A percentile compares a stretch with the other conserved stretches of the same genome.
phyloP scores from a whole-genome alignment of 2,329 filamentous ascomycete species.

The Nemania sp. region DNA sequence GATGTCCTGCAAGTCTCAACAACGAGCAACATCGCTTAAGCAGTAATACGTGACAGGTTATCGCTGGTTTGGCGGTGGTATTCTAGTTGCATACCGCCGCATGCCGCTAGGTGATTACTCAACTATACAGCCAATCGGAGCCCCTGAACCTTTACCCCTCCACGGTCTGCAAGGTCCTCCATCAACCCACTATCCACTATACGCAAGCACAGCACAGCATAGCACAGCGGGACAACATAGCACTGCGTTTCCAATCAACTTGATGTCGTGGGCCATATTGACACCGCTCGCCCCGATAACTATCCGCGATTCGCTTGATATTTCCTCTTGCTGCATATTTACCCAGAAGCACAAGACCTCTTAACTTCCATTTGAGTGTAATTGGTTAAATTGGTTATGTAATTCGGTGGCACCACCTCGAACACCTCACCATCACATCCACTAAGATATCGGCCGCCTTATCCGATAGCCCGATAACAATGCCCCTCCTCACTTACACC shows the following conservation, averaged over 20 bases:
- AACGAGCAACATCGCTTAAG: background rate
- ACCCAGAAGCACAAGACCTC: background rate
- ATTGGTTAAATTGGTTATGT: background rate
- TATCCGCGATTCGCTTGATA: conserved; percentile 14
- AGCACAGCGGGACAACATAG: conserved; percentile 11
- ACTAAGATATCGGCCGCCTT: conserved; percentile 20
- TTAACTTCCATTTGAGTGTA: background rate
- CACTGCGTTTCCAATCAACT: conserved; percentile 17
- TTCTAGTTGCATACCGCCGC: conserved; percentile 14
- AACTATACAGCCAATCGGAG: conserved; percentile 23
- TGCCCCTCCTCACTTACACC: conserved; percentile 11
- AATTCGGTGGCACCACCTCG: conserved; percentile 9
- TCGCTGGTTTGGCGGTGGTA: background rate
- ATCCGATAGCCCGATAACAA: conserved; percentile 27
- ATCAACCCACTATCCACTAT: too few species aligned
- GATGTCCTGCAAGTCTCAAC: background rate
- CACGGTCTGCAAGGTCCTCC: background rate
- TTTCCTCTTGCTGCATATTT: background rate
- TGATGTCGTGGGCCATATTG: conserved; percentile 11
- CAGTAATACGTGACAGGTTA: conserved; percentile 11
- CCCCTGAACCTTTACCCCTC: conserved; percentile 2
- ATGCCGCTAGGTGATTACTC: conserved; percentile 22
- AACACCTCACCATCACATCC: conserved; percentile 23
- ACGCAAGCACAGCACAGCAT: too few species aligned
- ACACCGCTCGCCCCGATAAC: conserved; percentile 2